Evolutionary conservation across 106 monocot species (phyloP), one percentile per base, ranked within the genome.

Genomic region (Acanthochlamys bracteata): DNA sequence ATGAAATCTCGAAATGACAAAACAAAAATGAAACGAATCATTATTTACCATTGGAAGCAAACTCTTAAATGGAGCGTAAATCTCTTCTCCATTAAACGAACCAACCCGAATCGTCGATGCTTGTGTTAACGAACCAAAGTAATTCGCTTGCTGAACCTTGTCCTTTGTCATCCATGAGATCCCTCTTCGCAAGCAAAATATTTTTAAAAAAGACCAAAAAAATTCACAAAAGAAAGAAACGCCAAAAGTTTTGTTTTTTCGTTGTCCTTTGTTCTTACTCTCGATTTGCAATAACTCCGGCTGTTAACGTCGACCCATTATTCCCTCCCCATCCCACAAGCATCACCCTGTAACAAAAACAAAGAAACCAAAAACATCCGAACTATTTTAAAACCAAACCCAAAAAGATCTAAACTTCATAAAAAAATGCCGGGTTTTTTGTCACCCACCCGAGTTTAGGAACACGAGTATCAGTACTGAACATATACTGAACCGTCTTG

Each of bases 271-370:
- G 51, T 25, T 22, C 84, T 76, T 47, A 96, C 95, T 96, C 95
- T 67, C 87, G 67, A 69, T 96, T 96, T 15, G 95, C 90, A 42
- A 96, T 96, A 19, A 90, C 87, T 39, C 84, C 95, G 2, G 95
- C 95, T 4, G 90, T 96, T 52, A 96, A 74, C 19, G 90, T 90
- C 49, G 95, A 88, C 22, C 95, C 95, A 60, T 96, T 96, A 79
- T 96, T 96, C 42, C 95, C 95, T 46, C 95, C 95, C 95, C 95
- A 96, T 25, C 95, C 95, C 60, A 96, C 95, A 39, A 96, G 82
- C 92, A 92, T 92, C 68, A 92, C 82, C 27, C 92, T 92, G 57
- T 33, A 11, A 0, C 17, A 45, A 51, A 8, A 27, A 40, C 13
- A 24, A 57, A 53, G 42, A 56, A 41, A 55, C 8, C n/a, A 53